Percentiles rank a stretch among this genome's conserved stretches.
Evolutionary conservation across 306 rosid species (phyloP).

Genomic region (Quercus suber): DNA sequence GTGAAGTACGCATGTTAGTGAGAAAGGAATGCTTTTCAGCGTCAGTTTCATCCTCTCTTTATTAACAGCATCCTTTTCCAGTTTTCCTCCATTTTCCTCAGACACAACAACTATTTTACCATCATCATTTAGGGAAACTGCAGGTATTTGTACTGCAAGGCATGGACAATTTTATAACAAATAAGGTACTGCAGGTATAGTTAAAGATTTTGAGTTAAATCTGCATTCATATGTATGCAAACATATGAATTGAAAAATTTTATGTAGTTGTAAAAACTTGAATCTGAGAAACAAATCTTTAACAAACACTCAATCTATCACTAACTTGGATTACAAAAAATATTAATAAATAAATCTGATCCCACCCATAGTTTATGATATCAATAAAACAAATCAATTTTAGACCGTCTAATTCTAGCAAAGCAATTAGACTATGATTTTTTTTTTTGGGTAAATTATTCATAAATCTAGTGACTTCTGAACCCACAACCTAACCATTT

Average conservation of each 20-base stretch:
- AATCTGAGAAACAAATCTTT: neutral
- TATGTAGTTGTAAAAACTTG: neutral
- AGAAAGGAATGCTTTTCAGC: slow-evolving; percentile 61
- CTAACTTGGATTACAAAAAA: neutral
- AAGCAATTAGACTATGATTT: neutral
- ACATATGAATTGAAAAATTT: neutral
- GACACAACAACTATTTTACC: slow-evolving; percentile 65
- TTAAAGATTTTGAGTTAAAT: neutral
- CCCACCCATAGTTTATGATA: too few relatives aligned
- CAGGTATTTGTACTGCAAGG: slow-evolving; percentile 75
- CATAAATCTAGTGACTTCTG: too few relatives aligned
- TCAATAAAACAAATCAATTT: neutral
- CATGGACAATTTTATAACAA: slow-evolving; percentile 14
- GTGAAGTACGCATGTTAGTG: slow-evolving; percentile 82
- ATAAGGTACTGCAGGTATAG: neutral
- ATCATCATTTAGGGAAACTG: slow-evolving; percentile 70
- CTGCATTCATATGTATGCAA: neutral
- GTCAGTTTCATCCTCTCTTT: slow-evolving; percentile 74
- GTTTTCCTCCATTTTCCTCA: slow-evolving; percentile 56
- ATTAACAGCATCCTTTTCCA: slow-evolving; percentile 52
- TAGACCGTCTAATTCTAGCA: neutral
- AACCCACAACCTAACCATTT: too few relatives aligned
- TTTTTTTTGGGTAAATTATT: too few relatives aligned
- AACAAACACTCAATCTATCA: neutral
- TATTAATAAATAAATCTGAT: neutral